These are phyloP conservation scores for Cutaneotrichosporon sp. DNA, from an alignment of 1,284 basidiomycete genomes.

Conservation along the genomic window DNA sequence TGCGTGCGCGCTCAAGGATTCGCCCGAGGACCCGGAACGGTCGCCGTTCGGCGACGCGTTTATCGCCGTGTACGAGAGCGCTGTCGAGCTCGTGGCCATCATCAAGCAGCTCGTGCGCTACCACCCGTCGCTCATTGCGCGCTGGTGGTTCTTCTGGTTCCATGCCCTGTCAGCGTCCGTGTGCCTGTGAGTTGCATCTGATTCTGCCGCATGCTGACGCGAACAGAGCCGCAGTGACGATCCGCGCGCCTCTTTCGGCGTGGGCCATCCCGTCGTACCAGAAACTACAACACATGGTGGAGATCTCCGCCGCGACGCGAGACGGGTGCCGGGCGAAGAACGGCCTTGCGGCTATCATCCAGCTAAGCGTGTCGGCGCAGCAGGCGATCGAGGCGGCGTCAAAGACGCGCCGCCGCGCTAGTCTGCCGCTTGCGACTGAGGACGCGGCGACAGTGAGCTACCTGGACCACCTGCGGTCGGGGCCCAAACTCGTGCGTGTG, in stretches of 20 bases:
- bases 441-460: constrained; percentile 3
- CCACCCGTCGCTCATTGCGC: constrained; percentile 41
- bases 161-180: constrained; percentile 45
- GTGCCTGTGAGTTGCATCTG: constrained; percentile 34
- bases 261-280: constrained; percentile 43
- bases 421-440: not conserved
- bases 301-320: constrained; percentile 39
- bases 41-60: constrained; percentile 37
- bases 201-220: not conserved
- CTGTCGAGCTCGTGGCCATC: constrained; percentile 44
- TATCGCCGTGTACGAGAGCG: constrained; percentile 40
- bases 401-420: not conserved
- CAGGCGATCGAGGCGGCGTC: constrained; percentile 21
- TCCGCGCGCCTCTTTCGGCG: constrained; percentile 41
- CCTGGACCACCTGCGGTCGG: constrained; percentile 1
- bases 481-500: constrained; percentile 1
- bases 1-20: constrained; percentile 37
- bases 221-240: constrained; percentile 34
- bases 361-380: constrained; percentile 37
- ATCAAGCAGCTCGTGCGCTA: constrained; percentile 45
- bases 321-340: constrained; percentile 44
- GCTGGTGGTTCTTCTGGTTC: constrained; percentile 48
- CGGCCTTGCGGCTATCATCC: constrained; percentile 38
- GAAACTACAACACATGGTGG: constrained; percentile 41
- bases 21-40: constrained; percentile 30